Conservation (phyloP, 768 basidiomycete species). For the Mrakia frigida region DNA sequence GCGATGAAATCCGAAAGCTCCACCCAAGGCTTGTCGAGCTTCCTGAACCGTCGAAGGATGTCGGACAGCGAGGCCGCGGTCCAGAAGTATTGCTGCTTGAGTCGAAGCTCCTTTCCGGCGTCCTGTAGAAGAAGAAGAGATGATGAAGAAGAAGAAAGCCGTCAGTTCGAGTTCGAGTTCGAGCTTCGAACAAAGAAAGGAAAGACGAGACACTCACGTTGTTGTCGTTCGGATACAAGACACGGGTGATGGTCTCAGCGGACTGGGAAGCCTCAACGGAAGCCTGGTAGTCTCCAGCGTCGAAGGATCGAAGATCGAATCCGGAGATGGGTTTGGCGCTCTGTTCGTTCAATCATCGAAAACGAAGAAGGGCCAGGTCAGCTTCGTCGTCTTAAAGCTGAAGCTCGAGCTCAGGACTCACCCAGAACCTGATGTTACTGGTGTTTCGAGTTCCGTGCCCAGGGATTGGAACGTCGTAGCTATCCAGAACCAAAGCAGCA, state of each 20-base stretch:
- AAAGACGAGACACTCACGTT: constrained; percentile 34
- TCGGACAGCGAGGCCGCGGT: constrained; percentile 27
- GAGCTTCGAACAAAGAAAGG: neutral
- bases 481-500: neutral
- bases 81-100: constrained; percentile 59
- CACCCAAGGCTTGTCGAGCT: constrained; percentile 69
- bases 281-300: constrained; percentile 21
- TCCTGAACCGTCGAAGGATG: constrained; percentile 32
- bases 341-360: neutral
- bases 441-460: constrained; percentile 67
- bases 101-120: constrained; percentile 51
- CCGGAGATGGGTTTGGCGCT: constrained; percentile 56
- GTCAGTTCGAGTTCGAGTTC: neutral
- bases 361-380: too few species aligned
- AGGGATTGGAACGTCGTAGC: constrained; percentile 91
- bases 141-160: neutral
- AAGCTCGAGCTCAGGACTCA: neutral
- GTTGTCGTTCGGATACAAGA: constrained; percentile 95
- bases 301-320: constrained; percentile 34
- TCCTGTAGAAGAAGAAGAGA: constrained; percentile 47
- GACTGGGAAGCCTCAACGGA: constrained; percentile 79
- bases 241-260: constrained; percentile 88
- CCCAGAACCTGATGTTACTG: constrained; percentile 68
- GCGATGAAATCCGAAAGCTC: constrained; percentile 80
- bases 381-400: too few species aligned